Base-by-base conservation (phyloP, 371 early-diverging fungal species). In the Zychaea mexicana region DNA sequence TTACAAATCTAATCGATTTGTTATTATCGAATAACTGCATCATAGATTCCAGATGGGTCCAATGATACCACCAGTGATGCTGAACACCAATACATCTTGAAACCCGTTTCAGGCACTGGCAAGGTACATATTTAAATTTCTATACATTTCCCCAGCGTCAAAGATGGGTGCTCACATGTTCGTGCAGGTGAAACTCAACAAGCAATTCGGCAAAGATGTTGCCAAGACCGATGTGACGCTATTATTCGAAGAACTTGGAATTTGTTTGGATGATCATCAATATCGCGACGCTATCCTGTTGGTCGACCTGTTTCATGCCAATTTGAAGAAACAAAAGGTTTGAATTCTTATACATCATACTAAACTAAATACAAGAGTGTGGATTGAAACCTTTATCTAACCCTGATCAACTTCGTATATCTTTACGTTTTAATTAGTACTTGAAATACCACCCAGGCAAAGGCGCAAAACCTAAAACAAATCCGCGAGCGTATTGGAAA, bases 101-200 rank as follows among this genome's bases (percentile, higher is more conserved):
- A 84, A 60, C 96, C 96, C 0, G 93, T 95, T 0, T 89, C 91
- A n/a, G 94, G 95, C 4, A 78, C 79, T 21, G 94, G 93, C 27
- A 89, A 87, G 76, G 91, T 92, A 61, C 66, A 69, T 56, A 22
- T 10, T 42, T 10, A 3, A 2, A 28, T 13, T 27, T 15, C 15
- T 26, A 8, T n/a, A 6, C 27, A 12, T 26, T n/a, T n/a, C n/a
- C n/a, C n/a, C n/a, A n/a, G n/a, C n/a, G n/a, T n/a, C n/a, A n/a
- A n/a, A n/a, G n/a, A n/a, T n/a, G n/a, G n/a, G 26, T 24, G 22
- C 2, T 32, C 28, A 17, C 8, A 19, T 49, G 39, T 19, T 59
- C 27, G 9, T 22, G n/a, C 52, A 77, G 81, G 61, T 82, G 22
- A 78, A 77, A 24, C 62, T 88, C 31, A 87, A 88, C 69, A 89